These are phyloP conservation scores for Boechera divaricarpa DNA, from an alignment of 345 rosid species.

Conservation along the genomic window DNA sequence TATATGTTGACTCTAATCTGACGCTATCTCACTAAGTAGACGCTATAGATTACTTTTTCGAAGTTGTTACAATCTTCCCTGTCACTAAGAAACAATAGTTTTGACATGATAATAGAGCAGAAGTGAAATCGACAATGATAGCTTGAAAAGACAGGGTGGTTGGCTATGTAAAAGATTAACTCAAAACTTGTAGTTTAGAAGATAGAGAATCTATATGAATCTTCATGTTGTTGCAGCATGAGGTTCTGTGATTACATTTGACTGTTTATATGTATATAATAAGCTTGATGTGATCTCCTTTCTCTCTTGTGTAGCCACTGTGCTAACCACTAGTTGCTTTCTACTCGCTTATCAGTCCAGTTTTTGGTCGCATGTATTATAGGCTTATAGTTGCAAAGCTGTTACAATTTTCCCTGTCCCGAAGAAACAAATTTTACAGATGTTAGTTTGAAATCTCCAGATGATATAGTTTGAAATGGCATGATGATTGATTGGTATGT, in stretches of 20 bases:
- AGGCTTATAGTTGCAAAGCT: background rate
- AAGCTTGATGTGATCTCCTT: background rate
- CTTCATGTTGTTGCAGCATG: background rate
- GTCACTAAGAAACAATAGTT: background rate
- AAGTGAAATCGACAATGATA: background rate
- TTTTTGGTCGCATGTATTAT: background rate
- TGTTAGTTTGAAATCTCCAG: background rate
- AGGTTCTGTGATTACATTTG: background rate
- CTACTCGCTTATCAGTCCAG: too few relatives aligned
- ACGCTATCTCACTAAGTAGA: background rate
- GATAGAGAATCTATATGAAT: background rate
- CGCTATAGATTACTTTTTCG: background rate
- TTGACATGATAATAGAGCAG: conserved; percentile 11
- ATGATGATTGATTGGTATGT: background rate
- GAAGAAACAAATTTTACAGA: background rate
- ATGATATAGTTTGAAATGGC: background rate
- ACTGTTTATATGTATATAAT: background rate
- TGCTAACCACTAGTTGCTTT: background rate
- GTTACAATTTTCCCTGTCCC: too few relatives aligned
- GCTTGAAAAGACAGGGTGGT: background rate
- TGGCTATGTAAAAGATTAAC: background rate
- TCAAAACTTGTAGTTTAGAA: background rate
- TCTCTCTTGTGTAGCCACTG: background rate
- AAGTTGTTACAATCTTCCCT: background rate
- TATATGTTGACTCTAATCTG: background rate